Percentiles rank a stretch among this genome's conserved stretches.
Conservation (phyloP, 2,329 filamentous ascomycete genomes). For the Botrytis pseudocinerea region DNA sequence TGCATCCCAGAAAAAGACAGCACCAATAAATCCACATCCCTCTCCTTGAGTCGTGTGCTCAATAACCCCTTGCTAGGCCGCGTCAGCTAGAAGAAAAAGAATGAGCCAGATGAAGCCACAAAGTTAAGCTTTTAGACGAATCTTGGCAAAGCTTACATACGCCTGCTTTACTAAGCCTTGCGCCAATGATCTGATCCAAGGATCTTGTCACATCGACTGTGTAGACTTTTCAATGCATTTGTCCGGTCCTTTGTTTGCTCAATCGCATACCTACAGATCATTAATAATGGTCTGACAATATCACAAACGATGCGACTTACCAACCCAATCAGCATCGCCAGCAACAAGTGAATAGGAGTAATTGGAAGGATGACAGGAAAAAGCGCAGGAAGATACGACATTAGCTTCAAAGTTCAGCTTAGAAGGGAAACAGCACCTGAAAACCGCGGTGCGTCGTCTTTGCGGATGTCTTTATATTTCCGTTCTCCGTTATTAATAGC, state of each 20-base stretch:
- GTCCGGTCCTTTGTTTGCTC: background rate
- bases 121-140: constrained; percentile 9
- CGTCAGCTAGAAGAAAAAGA: constrained; percentile 8
- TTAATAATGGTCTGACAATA: background rate
- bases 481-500: background rate
- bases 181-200: background rate
- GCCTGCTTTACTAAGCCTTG: background rate
- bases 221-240: background rate
- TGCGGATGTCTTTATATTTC: background rate
- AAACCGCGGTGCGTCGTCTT: background rate
- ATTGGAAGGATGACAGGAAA: background rate
- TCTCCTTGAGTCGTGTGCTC: background rate
- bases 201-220: background rate
- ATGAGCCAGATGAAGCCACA: background rate
- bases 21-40: background rate
- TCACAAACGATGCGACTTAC: background rate
- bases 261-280: background rate
- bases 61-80: constrained; percentile 8
- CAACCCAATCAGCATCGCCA: background rate
- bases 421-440: background rate
- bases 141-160: constrained; percentile 10
- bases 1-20: background rate
- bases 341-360: background rate
- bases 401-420: background rate
- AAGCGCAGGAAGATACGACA: background rate